Conservation (phyloP, 495 filamentous ascomycete species). For the Daldinia concentrica region DNA sequence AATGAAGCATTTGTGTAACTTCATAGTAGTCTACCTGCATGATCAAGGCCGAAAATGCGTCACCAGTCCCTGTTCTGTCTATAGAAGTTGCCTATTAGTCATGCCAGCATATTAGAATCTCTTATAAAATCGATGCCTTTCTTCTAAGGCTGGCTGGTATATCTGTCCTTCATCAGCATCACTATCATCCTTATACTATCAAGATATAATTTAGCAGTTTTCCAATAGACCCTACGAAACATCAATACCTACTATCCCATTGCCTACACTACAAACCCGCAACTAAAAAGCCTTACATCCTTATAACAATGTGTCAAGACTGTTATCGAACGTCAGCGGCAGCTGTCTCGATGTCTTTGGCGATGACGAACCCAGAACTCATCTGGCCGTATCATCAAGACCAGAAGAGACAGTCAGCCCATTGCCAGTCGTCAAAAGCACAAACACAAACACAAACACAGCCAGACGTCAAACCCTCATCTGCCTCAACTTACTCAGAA, state of each 20-base stretch:
- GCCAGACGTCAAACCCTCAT: constrained; percentile 25
- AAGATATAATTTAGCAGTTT: background rate
- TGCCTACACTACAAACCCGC: background rate
- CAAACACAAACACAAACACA: constrained; percentile 5
- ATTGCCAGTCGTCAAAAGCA: background rate
- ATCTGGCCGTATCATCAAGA: constrained; percentile 36
- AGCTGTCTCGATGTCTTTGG: constrained; percentile 34
- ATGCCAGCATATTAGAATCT: background rate
- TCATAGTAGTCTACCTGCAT: constrained; percentile 6
- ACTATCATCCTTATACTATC: background rate
- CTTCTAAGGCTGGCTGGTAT: constrained; percentile 13
- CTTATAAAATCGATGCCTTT: constrained; percentile 30
- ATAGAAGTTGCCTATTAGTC: constrained; percentile 21
- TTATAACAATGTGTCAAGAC: constrained; percentile 27
- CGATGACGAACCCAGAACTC: constrained; percentile 40
- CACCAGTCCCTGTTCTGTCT: constrained; percentile 1
- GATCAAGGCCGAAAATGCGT: constrained; percentile 1
- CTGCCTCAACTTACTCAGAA: constrained; percentile 37
- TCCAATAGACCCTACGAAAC: background rate
- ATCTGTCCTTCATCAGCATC: background rate
- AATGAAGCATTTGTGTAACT: constrained; percentile 4
- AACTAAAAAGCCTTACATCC: constrained; percentile 5
- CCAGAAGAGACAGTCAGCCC: constrained; percentile 26
- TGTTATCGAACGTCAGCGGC: constrained; percentile 21
- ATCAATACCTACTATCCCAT: background rate